Conservation (phyloP, 495 filamentous ascomycete genomes). For the Penicillium chermesinum region DNA sequence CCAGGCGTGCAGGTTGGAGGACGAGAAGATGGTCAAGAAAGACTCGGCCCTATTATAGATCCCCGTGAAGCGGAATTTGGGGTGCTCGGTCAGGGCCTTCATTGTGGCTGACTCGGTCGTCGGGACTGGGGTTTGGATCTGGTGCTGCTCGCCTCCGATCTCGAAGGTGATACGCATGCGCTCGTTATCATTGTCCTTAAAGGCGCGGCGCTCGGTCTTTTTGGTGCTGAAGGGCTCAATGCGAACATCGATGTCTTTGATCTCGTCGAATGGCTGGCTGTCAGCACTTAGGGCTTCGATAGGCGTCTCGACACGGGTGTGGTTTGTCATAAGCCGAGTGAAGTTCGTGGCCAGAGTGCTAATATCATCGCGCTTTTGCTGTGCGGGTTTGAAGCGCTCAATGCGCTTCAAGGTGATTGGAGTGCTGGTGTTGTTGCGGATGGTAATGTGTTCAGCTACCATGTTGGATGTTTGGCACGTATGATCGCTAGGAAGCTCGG, state of each 20-base stretch:
- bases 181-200: constrained; percentile 45
- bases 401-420: constrained; percentile 67
- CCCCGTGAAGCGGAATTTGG: constrained; percentile 60
- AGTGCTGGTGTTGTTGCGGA: constrained; percentile 82
- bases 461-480: constrained; percentile 19
- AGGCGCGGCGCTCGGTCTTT: constrained; percentile 48
- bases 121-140: constrained; percentile 55
- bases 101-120: constrained; percentile 52
- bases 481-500: neutral
- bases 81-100: constrained; percentile 49
- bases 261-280: constrained; percentile 48
- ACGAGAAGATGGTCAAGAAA: constrained; percentile 73
- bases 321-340: constrained; percentile 43
- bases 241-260: constrained; percentile 48
- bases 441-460: constrained; percentile 53
- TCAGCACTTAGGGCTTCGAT: constrained; percentile 44
- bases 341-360: constrained; percentile 45
- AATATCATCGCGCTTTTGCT: constrained; percentile 42
- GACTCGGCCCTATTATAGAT: constrained; percentile 61
- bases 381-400: constrained; percentile 61
- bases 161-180: constrained; percentile 60
- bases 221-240: constrained; percentile 54
- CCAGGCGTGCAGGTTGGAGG: constrained; percentile 67
- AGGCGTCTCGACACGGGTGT: constrained; percentile 34
- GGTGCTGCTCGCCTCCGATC: constrained; percentile 53